These are phyloP conservation scores for Fusarium annulatum DNA, from an alignment of 2,329 filamentous ascomycete species.

Conservation along the genomic window DNA sequence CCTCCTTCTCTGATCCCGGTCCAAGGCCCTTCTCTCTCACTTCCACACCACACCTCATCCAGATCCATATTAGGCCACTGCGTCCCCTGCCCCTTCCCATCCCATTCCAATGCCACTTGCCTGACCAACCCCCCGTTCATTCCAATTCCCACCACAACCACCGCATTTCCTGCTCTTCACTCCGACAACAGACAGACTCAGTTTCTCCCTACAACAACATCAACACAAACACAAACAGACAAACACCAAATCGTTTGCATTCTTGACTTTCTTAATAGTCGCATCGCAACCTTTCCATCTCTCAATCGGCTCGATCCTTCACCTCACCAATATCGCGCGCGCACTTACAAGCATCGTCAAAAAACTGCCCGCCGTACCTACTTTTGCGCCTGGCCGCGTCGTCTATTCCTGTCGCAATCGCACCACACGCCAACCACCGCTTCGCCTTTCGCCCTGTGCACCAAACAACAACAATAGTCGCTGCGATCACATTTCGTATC, in stretches of 20 bases:
- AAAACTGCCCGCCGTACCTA: constrained; percentile 3
- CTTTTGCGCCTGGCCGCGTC: constrained; percentile 35
- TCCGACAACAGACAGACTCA: constrained; percentile 38
- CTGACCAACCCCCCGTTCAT: constrained; percentile 43
- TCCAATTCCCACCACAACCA: constrained; percentile 41
- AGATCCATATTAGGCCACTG: constrained; percentile 42
- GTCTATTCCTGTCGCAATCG: constrained; percentile 37
- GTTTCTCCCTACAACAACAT: constrained; percentile 36
- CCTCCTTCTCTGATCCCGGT: constrained; percentile 20
- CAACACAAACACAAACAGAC: constrained; percentile 38
- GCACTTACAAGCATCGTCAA: background rate
- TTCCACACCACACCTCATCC: constrained; percentile 15
- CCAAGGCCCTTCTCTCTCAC: constrained; percentile 27
- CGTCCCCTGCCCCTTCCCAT: constrained; percentile 40
- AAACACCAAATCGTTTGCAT: constrained; percentile 1
- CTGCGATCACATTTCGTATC: background rate
- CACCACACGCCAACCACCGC: constrained; percentile 38
- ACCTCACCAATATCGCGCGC: constrained; percentile 2
- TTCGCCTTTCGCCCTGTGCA: constrained; percentile 5
- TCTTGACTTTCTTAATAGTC: constrained; percentile 4
- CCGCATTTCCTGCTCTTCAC: constrained; percentile 40
- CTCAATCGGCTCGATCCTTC: background rate
- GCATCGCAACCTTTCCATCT: constrained; percentile 9
- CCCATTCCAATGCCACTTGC: constrained; percentile 38
- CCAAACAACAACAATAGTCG: constrained; percentile 16